Evolutionary conservation across 2,329 filamentous ascomycete genomes (phyloP).

Genomic region (Metarhizium robertsii): DNA sequence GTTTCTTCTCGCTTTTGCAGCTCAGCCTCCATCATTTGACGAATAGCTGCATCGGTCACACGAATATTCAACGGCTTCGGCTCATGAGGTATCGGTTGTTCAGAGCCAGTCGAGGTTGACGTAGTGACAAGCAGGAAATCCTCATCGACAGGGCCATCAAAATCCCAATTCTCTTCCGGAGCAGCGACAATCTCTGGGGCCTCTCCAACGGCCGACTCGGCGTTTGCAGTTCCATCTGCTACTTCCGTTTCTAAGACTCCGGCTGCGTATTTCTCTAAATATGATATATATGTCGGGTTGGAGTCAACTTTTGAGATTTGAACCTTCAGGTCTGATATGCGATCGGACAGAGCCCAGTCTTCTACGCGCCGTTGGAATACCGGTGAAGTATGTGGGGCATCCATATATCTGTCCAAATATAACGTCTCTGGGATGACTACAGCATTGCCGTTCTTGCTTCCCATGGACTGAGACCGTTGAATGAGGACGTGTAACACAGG

Average conservation of each 20-base stretch:
- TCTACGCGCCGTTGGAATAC: slow-evolving; percentile 56
- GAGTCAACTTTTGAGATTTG: slow-evolving; percentile 17
- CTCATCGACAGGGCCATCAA: slow-evolving; percentile 28
- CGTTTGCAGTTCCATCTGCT: background rate
- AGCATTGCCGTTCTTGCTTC: slow-evolving; percentile 66
- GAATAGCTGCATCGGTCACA: slow-evolving; percentile 18
- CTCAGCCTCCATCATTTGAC: slow-evolving; percentile 38
- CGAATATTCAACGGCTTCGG: slow-evolving; percentile 13
- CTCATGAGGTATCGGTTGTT: slow-evolving; percentile 1
- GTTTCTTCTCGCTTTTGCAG: slow-evolving; percentile 18
- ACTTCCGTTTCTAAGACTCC: slow-evolving; percentile 11
- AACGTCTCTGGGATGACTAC: slow-evolving; percentile 73
- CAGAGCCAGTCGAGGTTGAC: slow-evolving; percentile 1
- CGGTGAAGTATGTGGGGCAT: slow-evolving; percentile 49
- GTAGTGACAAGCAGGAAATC: slow-evolving; percentile 22
- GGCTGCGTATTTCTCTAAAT: slow-evolving; percentile 18
- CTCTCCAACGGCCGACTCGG: background rate
- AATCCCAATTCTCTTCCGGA: slow-evolving; percentile 24
- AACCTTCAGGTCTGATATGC: slow-evolving; percentile 47
- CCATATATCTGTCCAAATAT: slow-evolving; percentile 83
- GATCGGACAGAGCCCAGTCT: slow-evolving; percentile 65
- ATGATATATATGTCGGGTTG: slow-evolving; percentile 16
- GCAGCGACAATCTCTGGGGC: background rate
- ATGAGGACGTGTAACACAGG: slow-evolving; percentile 86
- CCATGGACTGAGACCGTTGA: slow-evolving; percentile 68